A percentile compares a stretch with the other conserved stretches of the same genome.
Conservation (phyloP, 306 rosid species). For the Vigna radiata region DNA sequence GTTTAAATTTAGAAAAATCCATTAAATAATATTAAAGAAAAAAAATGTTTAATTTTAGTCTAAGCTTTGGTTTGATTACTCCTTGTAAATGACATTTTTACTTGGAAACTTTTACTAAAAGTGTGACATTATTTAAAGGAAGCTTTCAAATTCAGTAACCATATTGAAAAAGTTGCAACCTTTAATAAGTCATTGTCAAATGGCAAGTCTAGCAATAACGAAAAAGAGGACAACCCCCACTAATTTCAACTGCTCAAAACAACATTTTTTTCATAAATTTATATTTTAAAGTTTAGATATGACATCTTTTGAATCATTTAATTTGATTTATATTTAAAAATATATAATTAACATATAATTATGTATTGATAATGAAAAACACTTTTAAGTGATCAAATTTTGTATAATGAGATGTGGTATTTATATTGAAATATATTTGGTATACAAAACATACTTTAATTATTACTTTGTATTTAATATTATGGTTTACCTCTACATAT, state of each 20-base stretch:
- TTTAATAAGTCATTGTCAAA: neutral
- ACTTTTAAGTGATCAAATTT: too few relatives aligned
- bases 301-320: neutral
- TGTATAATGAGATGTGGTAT: too few relatives aligned
- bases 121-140: neutral
- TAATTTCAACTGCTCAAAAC: neutral
- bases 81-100: neutral
- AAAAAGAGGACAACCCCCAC: neutral
- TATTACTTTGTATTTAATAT: too few relatives aligned
- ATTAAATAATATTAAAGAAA: neutral
- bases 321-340: neutral
- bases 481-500: too few relatives aligned
- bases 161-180: neutral
- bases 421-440: too few relatives aligned
- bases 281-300: neutral
- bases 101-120: neutral
- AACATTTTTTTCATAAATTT: neutral
- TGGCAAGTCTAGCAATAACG: neutral
- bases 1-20: constrained; percentile 7
- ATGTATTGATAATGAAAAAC: neutral
- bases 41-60: neutral
- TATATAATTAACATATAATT: neutral
- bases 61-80: neutral
- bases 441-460: too few relatives aligned
- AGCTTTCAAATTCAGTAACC: neutral